Base-by-base conservation (phyloP, 2,329 filamentous ascomycete species). In the Aureobasidium melanogenum region DNA sequence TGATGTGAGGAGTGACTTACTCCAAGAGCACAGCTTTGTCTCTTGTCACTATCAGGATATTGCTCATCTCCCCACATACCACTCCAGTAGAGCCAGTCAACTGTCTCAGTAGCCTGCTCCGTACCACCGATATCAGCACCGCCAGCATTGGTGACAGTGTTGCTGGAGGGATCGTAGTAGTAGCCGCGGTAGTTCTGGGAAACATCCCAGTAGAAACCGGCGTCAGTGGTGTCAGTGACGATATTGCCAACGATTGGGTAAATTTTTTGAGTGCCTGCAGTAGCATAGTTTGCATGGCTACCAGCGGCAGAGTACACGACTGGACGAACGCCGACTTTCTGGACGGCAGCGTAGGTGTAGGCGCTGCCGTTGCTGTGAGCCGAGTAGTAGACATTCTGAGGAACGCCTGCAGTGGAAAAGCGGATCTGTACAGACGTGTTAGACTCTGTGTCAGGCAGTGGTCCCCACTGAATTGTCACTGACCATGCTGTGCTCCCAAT, bases 61-160 rank as follows among this genome's bases (percentile, higher is more conserved):
- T 60, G 57, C 28, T 60, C 57, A 26, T 60, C 57, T 9, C 57
- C 57, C 57, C 57, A 60, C 32, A 38, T 50, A 5, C 57, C 57
- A 5, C 30, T 9, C 57, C 57, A 60, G 46, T 36, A 43, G 2
- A 60, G 26, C 57, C 57, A 60, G 6, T 50, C n/a, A 6, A 60
- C 57, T 22, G 12, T 34, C n/a, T 60, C 57, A 7, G 44, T 5
- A 2, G 36, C 34, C 17, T 60, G 44, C 26, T 60, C 57, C 8
- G 46, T 51, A 9, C 46, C 57, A 3, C 57, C 57, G 3, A 47
- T 3, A 44, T 34, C 46, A 7, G n/a, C 46, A 10, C 57, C 57
- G 10, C 57, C 57, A 15, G 57, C 57, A 43, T 38, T 51, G 24
- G 57, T 60, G 7, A 60, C 47, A 9, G 24, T 30, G 22, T 34